A percentile compares a stretch with the other conserved stretches of the same genome.
phyloP scores from a whole-genome alignment of 106 monocot species.

The Acorus calamus region DNA sequence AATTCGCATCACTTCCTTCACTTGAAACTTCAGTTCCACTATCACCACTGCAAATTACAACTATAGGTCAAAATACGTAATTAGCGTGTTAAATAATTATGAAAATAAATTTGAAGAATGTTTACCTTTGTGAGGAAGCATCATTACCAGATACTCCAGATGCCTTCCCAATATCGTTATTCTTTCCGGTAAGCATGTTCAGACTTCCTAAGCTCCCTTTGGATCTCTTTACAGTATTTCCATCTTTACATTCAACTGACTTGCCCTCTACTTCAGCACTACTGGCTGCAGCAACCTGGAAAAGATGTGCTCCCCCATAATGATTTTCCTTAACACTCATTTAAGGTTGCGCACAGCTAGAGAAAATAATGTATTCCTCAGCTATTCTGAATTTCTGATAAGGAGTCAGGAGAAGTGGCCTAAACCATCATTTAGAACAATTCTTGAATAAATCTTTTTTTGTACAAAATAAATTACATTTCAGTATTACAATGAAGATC shows the following conservation, averaged over 20 bases:
- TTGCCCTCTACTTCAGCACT: constrained; percentile 17
- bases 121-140: constrained; percentile 26
- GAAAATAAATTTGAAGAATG: background rate
- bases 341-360: background rate
- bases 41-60: constrained; percentile 23
- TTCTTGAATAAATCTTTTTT: too few species aligned
- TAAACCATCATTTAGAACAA: too few species aligned
- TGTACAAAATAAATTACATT: too few species aligned
- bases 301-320: background rate
- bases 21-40: constrained; percentile 37
- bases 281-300: constrained; percentile 20
- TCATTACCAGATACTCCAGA: constrained; percentile 34
- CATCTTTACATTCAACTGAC: constrained; percentile 16
- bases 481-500: too few species aligned
- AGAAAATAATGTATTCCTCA: background rate
- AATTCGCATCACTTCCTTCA: constrained; percentile 35
- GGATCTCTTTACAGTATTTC: constrained; percentile 15
- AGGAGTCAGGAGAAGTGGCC: too few species aligned
- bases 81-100: background rate
- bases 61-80: background rate
- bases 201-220: constrained; percentile 22
- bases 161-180: constrained; percentile 16
- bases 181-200: constrained; percentile 17
- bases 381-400: background rate
- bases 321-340: background rate